Conservation (phyloP, 2,329 filamentous ascomycete species). For the Apiospora rasikravindrae region DNA sequence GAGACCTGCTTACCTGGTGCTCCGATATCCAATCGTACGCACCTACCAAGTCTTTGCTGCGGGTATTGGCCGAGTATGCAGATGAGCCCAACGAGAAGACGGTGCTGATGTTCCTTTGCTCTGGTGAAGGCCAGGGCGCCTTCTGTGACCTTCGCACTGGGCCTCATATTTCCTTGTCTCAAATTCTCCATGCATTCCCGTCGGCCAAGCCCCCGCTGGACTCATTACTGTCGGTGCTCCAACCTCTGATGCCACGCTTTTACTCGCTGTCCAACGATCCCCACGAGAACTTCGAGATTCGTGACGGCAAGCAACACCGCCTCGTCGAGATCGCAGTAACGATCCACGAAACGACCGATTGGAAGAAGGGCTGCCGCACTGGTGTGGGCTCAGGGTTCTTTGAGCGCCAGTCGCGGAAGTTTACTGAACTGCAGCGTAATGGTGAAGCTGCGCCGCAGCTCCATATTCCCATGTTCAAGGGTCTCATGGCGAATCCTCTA, state of each 20-base stretch:
- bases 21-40: conserved; percentile 91
- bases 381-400: conserved; percentile 94
- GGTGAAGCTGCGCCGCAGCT: conserved; percentile 66
- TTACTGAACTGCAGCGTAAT: conserved; percentile 69
- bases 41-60: conserved; percentile 85
- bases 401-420: conserved; percentile 78
- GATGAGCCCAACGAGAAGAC: conserved; percentile 83
- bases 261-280: conserved; percentile 98
- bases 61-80: conserved; percentile 85
- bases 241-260: conserved; percentile 94
- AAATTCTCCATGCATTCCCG: conserved; percentile 90
- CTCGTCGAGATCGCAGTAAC: conserved; percentile 97
- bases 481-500: conserved; percentile 95
- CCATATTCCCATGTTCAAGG: conserved; percentile 95
- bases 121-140: conserved; percentile 85
- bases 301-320: conserved; percentile 73
- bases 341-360: conserved; percentile 85
- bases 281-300: conserved; percentile 72
- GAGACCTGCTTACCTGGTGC: conserved; percentile 95
- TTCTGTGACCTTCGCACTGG: conserved; percentile 96
- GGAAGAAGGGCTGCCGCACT: conserved; percentile 73
- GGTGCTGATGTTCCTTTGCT: conserved; percentile 83
- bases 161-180: conserved; percentile 81
- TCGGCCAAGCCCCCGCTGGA: conserved; percentile 89
- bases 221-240: conserved; percentile 77